Evolutionary conservation across 345 rosid genomes (phyloP).

Genomic region (Abelmoschus esculentus): DNA sequence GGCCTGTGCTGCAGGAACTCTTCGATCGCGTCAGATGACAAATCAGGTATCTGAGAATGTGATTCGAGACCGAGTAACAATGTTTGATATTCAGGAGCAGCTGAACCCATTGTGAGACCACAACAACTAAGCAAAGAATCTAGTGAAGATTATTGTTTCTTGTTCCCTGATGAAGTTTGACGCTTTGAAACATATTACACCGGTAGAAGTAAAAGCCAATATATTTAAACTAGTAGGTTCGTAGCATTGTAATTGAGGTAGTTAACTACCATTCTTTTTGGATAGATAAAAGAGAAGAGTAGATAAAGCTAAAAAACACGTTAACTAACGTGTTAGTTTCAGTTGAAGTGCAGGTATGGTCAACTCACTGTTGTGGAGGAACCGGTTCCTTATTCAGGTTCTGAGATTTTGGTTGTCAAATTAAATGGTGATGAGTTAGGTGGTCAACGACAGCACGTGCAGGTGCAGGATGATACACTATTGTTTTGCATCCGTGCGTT

Average conservation of each 20-base stretch:
- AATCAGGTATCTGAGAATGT: conserved; percentile 36
- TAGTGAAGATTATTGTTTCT: too few species aligned
- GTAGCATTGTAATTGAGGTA: background rate
- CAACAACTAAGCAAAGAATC: background rate
- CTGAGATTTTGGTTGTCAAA: background rate
- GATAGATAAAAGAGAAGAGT: background rate
- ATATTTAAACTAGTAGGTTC: background rate
- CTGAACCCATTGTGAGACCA: conserved; percentile 22
- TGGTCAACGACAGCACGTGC: background rate
- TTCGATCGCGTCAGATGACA: conserved; percentile 54
- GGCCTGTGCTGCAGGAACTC: conserved; percentile 46
- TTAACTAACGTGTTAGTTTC: background rate
- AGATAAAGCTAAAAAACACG: background rate
- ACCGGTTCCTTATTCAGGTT: background rate
- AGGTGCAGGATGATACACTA: background rate
- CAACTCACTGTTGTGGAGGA: background rate
- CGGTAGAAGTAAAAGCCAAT: background rate
- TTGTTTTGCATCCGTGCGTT: too few species aligned
- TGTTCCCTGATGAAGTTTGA: background rate
- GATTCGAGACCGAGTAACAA: conserved; percentile 55
- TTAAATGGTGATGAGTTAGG: background rate
- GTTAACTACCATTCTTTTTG: conserved; percentile 3
- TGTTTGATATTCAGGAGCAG: conserved; percentile 28
- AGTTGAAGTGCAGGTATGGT: background rate
- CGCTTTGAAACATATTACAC: background rate